phyloP scores from a whole-genome alignment of 1,284 basidiomycete genomes.

The Apiotrichum porosum region DNA sequence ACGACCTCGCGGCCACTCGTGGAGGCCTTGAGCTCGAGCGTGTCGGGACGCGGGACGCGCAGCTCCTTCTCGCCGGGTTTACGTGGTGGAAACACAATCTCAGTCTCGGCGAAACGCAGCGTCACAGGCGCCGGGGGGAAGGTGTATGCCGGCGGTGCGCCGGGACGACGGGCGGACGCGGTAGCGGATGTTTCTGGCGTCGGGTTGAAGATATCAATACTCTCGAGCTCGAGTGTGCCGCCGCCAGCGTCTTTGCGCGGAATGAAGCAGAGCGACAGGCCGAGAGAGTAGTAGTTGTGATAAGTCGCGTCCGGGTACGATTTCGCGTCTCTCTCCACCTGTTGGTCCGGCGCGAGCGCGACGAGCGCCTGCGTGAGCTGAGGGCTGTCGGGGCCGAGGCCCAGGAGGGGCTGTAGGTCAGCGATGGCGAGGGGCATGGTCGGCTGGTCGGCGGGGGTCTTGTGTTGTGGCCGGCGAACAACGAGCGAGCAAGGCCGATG shows the following conservation, averaged over 20 bases:
- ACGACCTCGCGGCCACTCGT: constrained; percentile 75
- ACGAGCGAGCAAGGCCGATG: no score
- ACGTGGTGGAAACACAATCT: constrained; percentile 39
- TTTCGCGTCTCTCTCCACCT: constrained; percentile 60
- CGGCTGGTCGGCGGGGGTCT: no score
- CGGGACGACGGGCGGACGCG: constrained; percentile 2
- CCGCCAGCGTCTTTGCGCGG: constrained; percentile 51
- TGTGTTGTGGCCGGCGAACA: no score
- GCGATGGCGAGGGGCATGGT: constrained; percentile 8
- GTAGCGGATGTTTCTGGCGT: constrained; percentile 4
- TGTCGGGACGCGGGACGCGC: constrained; percentile 38
- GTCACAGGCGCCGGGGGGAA: constrained; percentile 54
- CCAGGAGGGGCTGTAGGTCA: constrained; percentile 9
- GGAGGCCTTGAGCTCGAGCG: constrained; percentile 52
- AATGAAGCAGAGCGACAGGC: constrained; percentile 68
- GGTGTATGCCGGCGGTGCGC: constrained; percentile 12
- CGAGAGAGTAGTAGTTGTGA: constrained; percentile 71
- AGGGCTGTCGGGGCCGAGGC: constrained; percentile 10
- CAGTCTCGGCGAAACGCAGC: constrained; percentile 54
- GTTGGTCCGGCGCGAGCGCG: constrained; percentile 1
- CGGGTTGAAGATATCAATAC: constrained; percentile 74
- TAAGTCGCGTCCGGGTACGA: constrained; percentile 75
- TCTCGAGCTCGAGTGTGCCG: constrained; percentile 53
- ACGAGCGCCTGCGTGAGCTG: constrained; percentile 9
- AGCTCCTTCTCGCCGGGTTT: constrained; percentile 14